Evolutionary conservation across 441 rosid species (phyloP), one percentile per base, ranked within the genome.

Genomic region (Hura crepitans): DNA sequence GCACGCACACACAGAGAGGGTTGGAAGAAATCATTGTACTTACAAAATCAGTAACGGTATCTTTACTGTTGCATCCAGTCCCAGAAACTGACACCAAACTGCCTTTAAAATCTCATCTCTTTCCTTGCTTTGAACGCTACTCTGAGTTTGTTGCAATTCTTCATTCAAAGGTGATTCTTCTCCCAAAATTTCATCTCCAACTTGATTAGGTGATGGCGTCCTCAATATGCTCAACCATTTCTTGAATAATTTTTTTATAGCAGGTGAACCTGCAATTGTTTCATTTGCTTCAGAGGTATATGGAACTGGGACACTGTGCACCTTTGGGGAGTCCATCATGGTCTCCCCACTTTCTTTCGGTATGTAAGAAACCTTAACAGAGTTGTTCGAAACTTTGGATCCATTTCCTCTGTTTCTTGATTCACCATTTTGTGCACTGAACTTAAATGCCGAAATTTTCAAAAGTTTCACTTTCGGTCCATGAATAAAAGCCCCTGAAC

Each of bases 391-490:
- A 77, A 75, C 80, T 78, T 81, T 86, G 59, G 85, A 84, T 66
- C 87, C 89, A 78, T 78, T 79, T 42, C 78, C 78, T 56, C 87
- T 81, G 65, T 81, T 81, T 58, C 86, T 85, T 51, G 89, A 75
- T 75, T 87, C 94, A 61, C 83, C 85, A 78, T 81, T 85, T 75
- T 78, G 86, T 35, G 82, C 83, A 76, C 80, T 82, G 20, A 97
- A 90, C 85, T 92, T 90, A 63, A 92, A 94, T 42, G 96, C 86
- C 50, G 89, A 82, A 74, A 92, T 81, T 80, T 83, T 86, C 66
- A 85, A 75, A 70, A 84, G 71, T 77, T 82, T 90, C 68, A 79
- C 82, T 77, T 72, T 84, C 60, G 82, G 73, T 68, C 85, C 85
- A 75, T 69, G 43, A 58, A 64, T 71, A 77, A 65, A 67, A 71